Base-by-base conservation (phyloP, 2,329 filamentous ascomycete genomes). In the Trichophyton schoenleinii region DNA sequence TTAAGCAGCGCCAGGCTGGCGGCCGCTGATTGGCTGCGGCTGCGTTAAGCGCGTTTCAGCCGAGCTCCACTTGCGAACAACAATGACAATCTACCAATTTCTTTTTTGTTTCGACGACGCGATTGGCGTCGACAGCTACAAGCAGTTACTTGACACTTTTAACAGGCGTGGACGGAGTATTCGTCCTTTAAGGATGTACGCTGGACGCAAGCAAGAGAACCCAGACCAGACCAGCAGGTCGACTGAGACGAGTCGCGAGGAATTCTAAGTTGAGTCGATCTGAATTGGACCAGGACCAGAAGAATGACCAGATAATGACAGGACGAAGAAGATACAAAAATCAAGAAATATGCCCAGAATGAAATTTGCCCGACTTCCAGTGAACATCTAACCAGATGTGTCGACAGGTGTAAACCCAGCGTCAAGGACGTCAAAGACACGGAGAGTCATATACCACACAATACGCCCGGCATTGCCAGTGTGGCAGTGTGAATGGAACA, bases 31-130 rank as follows among this genome's bases (percentile, higher is more conserved):
- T 55, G 52, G 52, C 52, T n/a, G 52, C 52, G 52, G 52, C 13
- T 55, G 52, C 25, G 52, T 18, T 55, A 55, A 55, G 28, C 52
- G 52, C 52, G 52, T 55, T 55, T 55, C 52, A 55, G 52, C 15
- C 28, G 52, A 55, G 52, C 52, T 55, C 52, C 52, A 55, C 52
- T 7, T 31, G 6, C 28, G 1, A 52, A 28, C 20, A 52, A 52
- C 46, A 52, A 52, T 13, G 9, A 13, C 34, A 38, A 38, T 38
- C 11, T 20, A 46, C 13, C 20, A 48, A 48, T 48, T 48, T 48
- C 28, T 7, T 31, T 7, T 31, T 6, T 28, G 25, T 28, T 28
- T 22, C 22, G 22, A 22, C 22, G 22, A 22, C 22, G 22, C 22
- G 22, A 22, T 22, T 22, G 7, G 28, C 28, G 28, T 7, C 28